Evolutionary conservation across 2,329 filamentous ascomycete species (phyloP), one percentile per base, ranked within the genome.

Genomic region (Truncatella angustata): DNA sequence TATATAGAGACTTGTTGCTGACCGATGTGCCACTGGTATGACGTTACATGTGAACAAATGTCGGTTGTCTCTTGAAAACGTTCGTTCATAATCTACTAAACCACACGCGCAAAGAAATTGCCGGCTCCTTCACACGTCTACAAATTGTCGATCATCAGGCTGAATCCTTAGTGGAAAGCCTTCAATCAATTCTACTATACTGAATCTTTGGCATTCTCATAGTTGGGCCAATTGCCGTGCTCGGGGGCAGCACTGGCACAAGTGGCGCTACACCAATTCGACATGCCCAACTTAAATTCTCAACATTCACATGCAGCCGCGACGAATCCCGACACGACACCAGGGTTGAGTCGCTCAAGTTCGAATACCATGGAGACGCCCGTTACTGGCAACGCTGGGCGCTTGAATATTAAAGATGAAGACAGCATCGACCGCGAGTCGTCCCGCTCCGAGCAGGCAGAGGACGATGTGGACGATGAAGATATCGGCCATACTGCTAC

Each of bases 311-410:
- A n/a, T 14, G n/a, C 40, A 44, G 24, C 20, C 10, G 14, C 21
- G 1, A 12, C 21, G 24, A 12, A 44, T n/a, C 24, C 24, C 11
- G 40, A 14, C 21, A 44, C n/a, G 0, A 24, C 20, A 12, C 23
- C 40, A n/a, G 24, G 14, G 12, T 1, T 46, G 28, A 32, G 43
- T 28, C 12, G 26, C 3, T 5, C 26, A 28, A 24, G 26, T 10
- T 46, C 43, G 20, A 46, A 28, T 28, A 46, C 26, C 12, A 28
- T 28, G 12, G 43, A 46, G n/a, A 46, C 43, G n/a, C 30, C n/a
- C 12, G 43, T 34, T 5, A 28, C 28, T 5, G 26, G 20, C 11
- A 6, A 16, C 9, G 12, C 30, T 3, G 43, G 34, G 16, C 43
- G 43, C 9, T 16, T 46, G 30, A 46, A 28, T 10, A 32, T 28